Evolutionary conservation across 805 yeast species (phyloP), one percentile per base, ranked within the genome.

Genomic region (Barnettozyma populi): DNA sequence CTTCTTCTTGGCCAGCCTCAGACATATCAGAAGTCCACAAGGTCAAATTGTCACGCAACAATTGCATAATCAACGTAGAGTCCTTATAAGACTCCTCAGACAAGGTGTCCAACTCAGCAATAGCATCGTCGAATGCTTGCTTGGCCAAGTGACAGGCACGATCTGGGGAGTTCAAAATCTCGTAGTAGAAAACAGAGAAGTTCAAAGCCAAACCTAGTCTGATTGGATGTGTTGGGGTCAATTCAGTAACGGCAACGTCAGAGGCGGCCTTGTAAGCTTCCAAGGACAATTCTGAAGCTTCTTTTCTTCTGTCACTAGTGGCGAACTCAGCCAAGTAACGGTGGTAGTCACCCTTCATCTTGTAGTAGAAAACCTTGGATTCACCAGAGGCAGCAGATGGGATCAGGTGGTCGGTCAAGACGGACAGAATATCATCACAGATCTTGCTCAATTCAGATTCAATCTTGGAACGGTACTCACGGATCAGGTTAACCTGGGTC

Each of bases 301-400:
- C 89, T 69, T 90, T 88, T 69, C 97, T 87, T 73, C 84, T 86
- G 60, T 90, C 97, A 56, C 87, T 82, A 62, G 82, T 78, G 54
- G 97, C 92, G 66, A 92, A 94, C 76, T 92, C 99, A 54, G 97
- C 97, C 74, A 92, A 80, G 73, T 92, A 92, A 78, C 99, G 96
- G 78, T 90, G 96, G 79, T 92, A 92, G 72, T 92, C 99, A 79
- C 98, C 99, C 78, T 92, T 92, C 98, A 92, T 92, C 81, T 92
- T 92, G 77, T 88, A 90, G 80, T 92, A 92, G 73, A 92, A 92
- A 48, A 92, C 98, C 79, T 92, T 90, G 44, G 97, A 90, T 75
- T 94, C 99, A 64, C 97, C 97, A 57, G 96, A 82, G 68, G 85
- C 88, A 54, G 98, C 97, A 54, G 92, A 78, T 59, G 97, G 90